phyloP scores from a whole-genome alignment of 2,329 filamentous ascomycete genomes.

The Aspergillus proliferans region DNA sequence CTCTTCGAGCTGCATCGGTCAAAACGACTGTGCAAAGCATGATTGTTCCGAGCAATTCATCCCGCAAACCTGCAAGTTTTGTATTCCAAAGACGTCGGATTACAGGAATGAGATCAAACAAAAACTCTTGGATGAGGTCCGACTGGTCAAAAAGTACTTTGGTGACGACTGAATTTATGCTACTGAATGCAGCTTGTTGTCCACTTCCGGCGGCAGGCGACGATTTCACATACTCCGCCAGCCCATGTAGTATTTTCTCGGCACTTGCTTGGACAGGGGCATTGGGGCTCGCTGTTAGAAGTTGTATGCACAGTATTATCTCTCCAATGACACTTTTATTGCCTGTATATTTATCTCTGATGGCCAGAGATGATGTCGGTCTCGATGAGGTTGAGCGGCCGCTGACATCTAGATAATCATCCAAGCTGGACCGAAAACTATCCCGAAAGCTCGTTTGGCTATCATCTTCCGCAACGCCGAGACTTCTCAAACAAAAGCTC shows the following conservation, averaged over 20 bases:
- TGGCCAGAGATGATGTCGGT: constrained; percentile 20
- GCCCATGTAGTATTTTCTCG: constrained; percentile 49
- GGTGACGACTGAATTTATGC: constrained; percentile 65
- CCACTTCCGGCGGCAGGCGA: constrained; percentile 55
- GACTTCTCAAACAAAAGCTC: constrained; percentile 63
- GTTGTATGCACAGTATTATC: constrained; percentile 59
- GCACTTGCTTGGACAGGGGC: constrained; percentile 58
- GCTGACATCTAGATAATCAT: constrained; percentile 20
- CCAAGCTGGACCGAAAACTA: constrained; percentile 19
- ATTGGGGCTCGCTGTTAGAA: constrained; percentile 59
- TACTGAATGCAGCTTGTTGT: constrained; percentile 67
- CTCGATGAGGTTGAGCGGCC: constrained; percentile 26
- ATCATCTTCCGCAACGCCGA: constrained; percentile 35
- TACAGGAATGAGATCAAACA: constrained; percentile 60
- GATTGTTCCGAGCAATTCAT: constrained; percentile 70
- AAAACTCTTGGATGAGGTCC: constrained; percentile 53
- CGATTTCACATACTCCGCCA: constrained; percentile 57
- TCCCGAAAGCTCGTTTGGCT: constrained; percentile 25
- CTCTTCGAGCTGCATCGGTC: constrained; percentile 34
- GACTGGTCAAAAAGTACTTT: constrained; percentile 64
- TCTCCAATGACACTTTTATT: constrained; percentile 43
- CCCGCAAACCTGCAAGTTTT: constrained; percentile 61
- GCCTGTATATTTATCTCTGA: constrained; percentile 19
- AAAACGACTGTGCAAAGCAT: constrained; percentile 60
- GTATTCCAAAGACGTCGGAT: constrained; percentile 71